Conservation (phyloP, 345 rosid genomes). For the Toxicodendron radicans region DNA sequence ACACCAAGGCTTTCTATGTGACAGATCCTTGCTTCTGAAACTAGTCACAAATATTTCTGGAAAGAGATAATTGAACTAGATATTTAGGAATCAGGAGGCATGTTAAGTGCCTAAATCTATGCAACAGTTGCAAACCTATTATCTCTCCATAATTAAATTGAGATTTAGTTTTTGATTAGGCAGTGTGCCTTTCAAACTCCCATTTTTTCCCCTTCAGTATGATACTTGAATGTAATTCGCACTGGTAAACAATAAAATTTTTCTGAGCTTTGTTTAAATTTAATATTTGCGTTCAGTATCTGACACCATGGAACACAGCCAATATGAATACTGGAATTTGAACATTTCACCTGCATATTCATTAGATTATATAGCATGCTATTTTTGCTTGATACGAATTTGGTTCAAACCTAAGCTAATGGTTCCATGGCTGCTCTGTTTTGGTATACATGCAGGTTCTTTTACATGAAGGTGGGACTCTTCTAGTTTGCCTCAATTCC, state of each 20-base stretch:
- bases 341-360: background rate
- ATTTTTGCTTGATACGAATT: background rate
- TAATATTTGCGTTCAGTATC: background rate
- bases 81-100: too few relatives aligned
- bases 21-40: background rate
- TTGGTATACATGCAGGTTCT: slow-evolving; percentile 60
- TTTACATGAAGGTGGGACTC: slow-evolving; percentile 91
- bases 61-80: background rate
- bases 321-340: too few relatives aligned
- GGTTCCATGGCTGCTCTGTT: background rate
- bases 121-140: background rate
- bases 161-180: background rate
- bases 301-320: background rate
- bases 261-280: background rate
- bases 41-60: background rate
- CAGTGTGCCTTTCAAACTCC: background rate
- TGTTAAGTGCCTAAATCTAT: background rate
- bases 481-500: slow-evolving; percentile 87
- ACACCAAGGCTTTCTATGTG: background rate
- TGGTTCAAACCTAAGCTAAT: background rate
- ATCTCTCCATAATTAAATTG: background rate
- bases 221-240: background rate
- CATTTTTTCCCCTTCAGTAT: background rate
- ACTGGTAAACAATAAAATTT: too few relatives aligned
- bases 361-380: background rate